Conservation (phyloP, 1,139 yeast species). For the Zygoascus hellenicus region DNA sequence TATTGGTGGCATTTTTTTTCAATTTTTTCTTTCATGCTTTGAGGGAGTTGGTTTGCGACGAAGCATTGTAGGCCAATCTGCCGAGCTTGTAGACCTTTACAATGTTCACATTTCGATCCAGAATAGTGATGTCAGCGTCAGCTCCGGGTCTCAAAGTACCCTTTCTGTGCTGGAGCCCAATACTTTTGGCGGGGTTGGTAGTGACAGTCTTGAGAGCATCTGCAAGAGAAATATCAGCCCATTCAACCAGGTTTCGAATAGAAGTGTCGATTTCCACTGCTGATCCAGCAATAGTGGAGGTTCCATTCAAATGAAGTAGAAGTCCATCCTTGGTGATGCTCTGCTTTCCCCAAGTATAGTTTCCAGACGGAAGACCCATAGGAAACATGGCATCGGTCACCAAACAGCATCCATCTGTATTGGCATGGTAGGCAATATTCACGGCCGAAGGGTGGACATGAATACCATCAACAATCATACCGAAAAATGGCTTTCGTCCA, state of each 20-base stretch:
- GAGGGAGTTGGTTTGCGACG: conserved; percentile 3
- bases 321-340: conserved; percentile 47
- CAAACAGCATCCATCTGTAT: conserved; percentile 51
- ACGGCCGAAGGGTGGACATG: conserved; percentile 59
- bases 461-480: conserved; percentile 57
- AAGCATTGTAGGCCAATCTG: conserved; percentile 30
- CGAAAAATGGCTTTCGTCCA: conserved; percentile 44
- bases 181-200: conserved; percentile 49
- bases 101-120: conserved; percentile 44
- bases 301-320: conserved; percentile 47
- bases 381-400: conserved; percentile 58
- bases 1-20: not conserved
- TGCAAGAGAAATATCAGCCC: conserved; percentile 49
- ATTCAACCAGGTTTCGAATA: conserved; percentile 47
- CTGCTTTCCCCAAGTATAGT: conserved; percentile 37
- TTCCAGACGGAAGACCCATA: conserved; percentile 42
- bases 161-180: conserved; percentile 42
- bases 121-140: conserved; percentile 54
- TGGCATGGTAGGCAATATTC: conserved; percentile 47
- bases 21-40: conserved; percentile 3
- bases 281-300: conserved; percentile 59
- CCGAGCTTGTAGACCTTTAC: conserved; percentile 51
- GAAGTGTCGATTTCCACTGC: conserved; percentile 54
- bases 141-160: conserved; percentile 52
- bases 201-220: conserved; percentile 55